Evolutionary conservation across 345 rosid genomes (phyloP).

Genomic region (thale cress (Arabidopsis thaliana)): TAIR10.1 NC_003074.8:4772001-4772500

Average conservation of each 20-base stretch:
- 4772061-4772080: neutral
- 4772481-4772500: slow-evolving; percentile 94
- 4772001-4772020: neutral
- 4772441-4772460: slow-evolving; percentile 61
- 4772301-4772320: slow-evolving; percentile 55
- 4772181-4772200: neutral
- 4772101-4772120: neutral
- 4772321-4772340: slow-evolving; percentile 76
- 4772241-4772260: slow-evolving; percentile 71
- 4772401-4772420: slow-evolving; percentile 79
- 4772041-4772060: neutral
- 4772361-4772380: slow-evolving; percentile 70
- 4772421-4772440: slow-evolving; percentile 77
- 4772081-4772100: neutral
- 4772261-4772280: slow-evolving; percentile 65
- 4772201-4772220: slow-evolving; percentile 40
- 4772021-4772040: slow-evolving; percentile 8
- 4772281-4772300: slow-evolving; percentile 70
- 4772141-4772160: slow-evolving; percentile 1
- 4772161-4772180: slow-evolving; percentile 7
- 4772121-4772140: neutral
- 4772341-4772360: slow-evolving; percentile 77
- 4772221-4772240: slow-evolving; percentile 82
- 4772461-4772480: slow-evolving; percentile 90
- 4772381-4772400: slow-evolving; percentile 67